These are phyloP conservation scores for Cephaloascus albidus DNA, from an alignment of 805 yeast species.

Conservation along the genomic window DNA sequence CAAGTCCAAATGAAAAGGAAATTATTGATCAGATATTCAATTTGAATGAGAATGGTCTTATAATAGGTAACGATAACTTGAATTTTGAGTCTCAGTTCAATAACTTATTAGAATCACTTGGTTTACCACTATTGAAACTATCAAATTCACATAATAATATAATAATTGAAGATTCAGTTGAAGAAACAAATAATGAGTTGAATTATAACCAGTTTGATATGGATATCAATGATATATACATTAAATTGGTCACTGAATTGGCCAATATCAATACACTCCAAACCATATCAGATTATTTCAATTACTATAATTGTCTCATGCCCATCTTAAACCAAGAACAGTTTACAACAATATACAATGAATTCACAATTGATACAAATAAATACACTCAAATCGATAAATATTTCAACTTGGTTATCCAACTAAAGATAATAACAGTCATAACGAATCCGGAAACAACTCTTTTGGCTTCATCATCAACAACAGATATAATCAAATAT, in stretches of 20 bases:
- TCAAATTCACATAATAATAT: slow-evolving; percentile 32
- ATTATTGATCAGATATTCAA: slow-evolving; percentile 32
- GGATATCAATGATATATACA: slow-evolving; percentile 32
- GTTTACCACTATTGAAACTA: slow-evolving; percentile 32
- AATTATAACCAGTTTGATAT: slow-evolving; percentile 25
- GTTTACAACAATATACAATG: slow-evolving; percentile 32
- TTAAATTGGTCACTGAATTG: slow-evolving; percentile 32
- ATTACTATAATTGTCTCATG: slow-evolving; percentile 30
- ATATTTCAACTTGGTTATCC: slow-evolving; percentile 27
- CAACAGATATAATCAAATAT: slow-evolving; percentile 19
- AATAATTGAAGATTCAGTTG: slow-evolving; percentile 30
- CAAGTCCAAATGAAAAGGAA: neutral
- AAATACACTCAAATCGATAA: slow-evolving; percentile 35
- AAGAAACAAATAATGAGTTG: slow-evolving; percentile 23
- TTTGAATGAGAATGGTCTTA: slow-evolving; percentile 29
- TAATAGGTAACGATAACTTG: slow-evolving; percentile 34
- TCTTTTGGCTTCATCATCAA: slow-evolving; percentile 12
- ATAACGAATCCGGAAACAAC: slow-evolving; percentile 6
- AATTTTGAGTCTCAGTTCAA: slow-evolving; percentile 37
- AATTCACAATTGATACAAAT: slow-evolving; percentile 33
- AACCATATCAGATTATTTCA: slow-evolving; percentile 27
- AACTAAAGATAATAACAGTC: slow-evolving; percentile 29
- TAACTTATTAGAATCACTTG: slow-evolving; percentile 30
- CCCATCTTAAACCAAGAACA: slow-evolving; percentile 31
- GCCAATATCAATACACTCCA: slow-evolving; percentile 23